Base-by-base conservation (phyloP, 1,284 basidiomycete genomes). In the Athelia psychrophila region DNA sequence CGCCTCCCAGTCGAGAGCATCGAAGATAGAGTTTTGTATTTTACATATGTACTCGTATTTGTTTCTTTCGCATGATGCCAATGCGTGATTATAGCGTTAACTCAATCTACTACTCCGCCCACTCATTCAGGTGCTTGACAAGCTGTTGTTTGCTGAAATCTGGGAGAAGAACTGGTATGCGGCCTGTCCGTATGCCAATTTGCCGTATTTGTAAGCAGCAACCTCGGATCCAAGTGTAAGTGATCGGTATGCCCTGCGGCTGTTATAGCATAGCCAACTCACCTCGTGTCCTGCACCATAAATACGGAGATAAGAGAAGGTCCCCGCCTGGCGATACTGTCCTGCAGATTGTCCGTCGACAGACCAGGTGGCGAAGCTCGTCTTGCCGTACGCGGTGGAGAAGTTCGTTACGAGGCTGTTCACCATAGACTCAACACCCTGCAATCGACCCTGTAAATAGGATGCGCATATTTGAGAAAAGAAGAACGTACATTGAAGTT, bases 401-500 rank as follows among this genome's bases (percentile, higher is more conserved):
- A 76, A 76, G 30, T 70, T 60, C 16, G 72, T 78, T 30, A 70
- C 59, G 15, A 81, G 68, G 19, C 65, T 66, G 55, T 74, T 66
- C n/a, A 79, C 69, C 76, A 19, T 30, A 30, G 27, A 30, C 27
- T 30, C 27, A 13, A 30, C 27, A 30, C 27, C 27, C n/a, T n/a
- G n/a, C n/a, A n/a, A n/a, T n/a, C n/a, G n/a, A n/a, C n/a, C n/a
- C n/a, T n/a, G n/a, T n/a, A n/a, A n/a, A n/a, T n/a, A n/a, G n/a
- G n/a, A n/a, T n/a, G n/a, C n/a, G n/a, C n/a, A n/a, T n/a, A n/a
- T n/a, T n/a, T n/a, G n/a, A n/a, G n/a, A n/a, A n/a, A n/a, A n/a
- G n/a, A n/a, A n/a, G n/a, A n/a, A n/a, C n/a, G n/a, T n/a, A n/a
- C 83, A 47, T 75, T 64, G 59, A 73, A 83, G 60, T 85, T 85